A percentile compares a stretch with the other conserved stretches of the same genome.
Conservation (phyloP, 495 filamentous ascomycete species). For the Penicillium riverlandense region DNA sequence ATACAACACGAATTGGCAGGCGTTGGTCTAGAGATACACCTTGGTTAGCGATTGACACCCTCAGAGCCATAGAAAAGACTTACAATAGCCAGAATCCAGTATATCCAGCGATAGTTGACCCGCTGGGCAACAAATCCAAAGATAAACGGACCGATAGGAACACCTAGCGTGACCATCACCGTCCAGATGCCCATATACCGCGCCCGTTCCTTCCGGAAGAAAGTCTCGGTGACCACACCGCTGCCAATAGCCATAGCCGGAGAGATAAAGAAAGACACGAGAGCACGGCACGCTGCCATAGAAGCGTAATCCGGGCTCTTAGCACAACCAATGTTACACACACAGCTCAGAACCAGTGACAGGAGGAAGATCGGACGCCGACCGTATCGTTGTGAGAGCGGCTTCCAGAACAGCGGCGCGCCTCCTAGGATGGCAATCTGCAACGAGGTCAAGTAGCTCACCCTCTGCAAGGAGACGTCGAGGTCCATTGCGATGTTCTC, state of each 20-base stretch:
- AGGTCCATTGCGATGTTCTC: slow-evolving; percentile 38
- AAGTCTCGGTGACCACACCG: slow-evolving; percentile 46
- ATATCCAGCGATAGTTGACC: slow-evolving; percentile 38
- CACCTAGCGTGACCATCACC: slow-evolving; percentile 46
- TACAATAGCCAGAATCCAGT: slow-evolving; percentile 40
- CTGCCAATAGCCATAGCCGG: slow-evolving; percentile 49
- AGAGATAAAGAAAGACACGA: slow-evolving; percentile 47
- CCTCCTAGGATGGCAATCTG: slow-evolving; percentile 47
- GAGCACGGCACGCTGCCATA: slow-evolving; percentile 39
- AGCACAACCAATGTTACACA: slow-evolving; percentile 42
- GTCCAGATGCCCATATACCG: slow-evolving; percentile 51
- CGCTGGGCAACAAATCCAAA: slow-evolving; percentile 43
- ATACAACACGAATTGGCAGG: slow-evolving; percentile 43
- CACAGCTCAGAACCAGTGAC: slow-evolving; percentile 35
- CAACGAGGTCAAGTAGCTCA: slow-evolving; percentile 44
- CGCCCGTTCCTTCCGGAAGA: slow-evolving; percentile 42
- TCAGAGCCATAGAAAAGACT: slow-evolving; percentile 3
- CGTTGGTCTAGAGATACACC: slow-evolving; percentile 36
- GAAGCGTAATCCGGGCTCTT: slow-evolving; percentile 33
- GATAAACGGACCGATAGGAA: slow-evolving; percentile 40
- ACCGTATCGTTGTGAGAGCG: slow-evolving; percentile 47
- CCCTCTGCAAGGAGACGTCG: slow-evolving; percentile 31
- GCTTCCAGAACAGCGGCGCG: slow-evolving; percentile 48
- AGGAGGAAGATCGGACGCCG: slow-evolving; percentile 45
- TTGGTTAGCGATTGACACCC: not conserved